A percentile compares a stretch with the other conserved stretches of the same genome.
phyloP scores from a whole-genome alignment of 108 stramenopile species.

The Skeletonema menzelii region DNA sequence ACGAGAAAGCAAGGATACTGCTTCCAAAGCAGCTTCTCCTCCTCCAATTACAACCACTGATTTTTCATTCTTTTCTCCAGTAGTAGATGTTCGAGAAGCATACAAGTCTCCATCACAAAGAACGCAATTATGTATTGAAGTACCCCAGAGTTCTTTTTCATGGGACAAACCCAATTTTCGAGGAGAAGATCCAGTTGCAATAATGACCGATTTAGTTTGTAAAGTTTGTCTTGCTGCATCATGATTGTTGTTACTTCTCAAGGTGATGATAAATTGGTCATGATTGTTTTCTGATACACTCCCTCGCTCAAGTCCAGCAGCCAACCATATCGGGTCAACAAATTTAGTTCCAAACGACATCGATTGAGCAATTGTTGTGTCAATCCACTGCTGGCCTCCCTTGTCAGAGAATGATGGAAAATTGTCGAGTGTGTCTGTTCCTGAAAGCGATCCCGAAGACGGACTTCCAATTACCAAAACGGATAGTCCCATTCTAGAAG shows the following conservation, averaged over 20 bases:
- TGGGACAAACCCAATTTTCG: constrained; percentile 24
- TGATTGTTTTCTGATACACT: neutral
- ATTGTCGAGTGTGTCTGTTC: constrained; percentile 54
- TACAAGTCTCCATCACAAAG: constrained; percentile 38
- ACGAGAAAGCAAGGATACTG: constrained; percentile 23
- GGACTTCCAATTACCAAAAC: constrained; percentile 56
- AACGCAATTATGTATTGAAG: constrained; percentile 35
- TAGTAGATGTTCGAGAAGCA: neutral
- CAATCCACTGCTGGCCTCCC: constrained; percentile 51
- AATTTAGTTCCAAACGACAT: constrained; percentile 41
- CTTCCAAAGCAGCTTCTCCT: constrained; percentile 45
- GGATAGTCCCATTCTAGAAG: constrained; percentile 55
- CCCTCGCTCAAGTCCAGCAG: constrained; percentile 3
- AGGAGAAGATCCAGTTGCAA: constrained; percentile 33
- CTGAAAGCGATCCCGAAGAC: constrained; percentile 44
- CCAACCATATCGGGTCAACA: constrained; percentile 42
- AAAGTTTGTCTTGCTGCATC: neutral
- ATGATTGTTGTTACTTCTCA: neutral
- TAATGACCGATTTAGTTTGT: constrained; percentile 17
- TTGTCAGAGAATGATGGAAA: constrained; percentile 48
- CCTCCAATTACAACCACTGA: constrained; percentile 42
- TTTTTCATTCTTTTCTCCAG: neutral
- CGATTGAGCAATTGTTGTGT: constrained; percentile 46
- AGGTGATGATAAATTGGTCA: neutral
- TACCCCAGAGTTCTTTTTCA: constrained; percentile 30